Conservation (phyloP, 2,329 filamentous ascomycete genomes). For the Phialocephala sp. region DNA sequence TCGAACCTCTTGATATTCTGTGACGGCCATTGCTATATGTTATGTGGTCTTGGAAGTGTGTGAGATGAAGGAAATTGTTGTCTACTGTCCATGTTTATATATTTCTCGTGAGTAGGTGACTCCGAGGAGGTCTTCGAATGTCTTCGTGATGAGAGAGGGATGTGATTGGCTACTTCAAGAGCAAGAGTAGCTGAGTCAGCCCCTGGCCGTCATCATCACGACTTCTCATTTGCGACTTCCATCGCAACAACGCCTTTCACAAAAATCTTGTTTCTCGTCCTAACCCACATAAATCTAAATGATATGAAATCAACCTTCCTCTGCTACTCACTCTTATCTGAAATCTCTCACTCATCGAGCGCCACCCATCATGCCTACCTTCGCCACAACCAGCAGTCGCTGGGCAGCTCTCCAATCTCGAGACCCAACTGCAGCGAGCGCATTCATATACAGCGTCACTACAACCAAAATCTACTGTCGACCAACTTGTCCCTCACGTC, state of each 20-base stretch:
- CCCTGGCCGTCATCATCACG: neutral
- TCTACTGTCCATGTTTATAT: neutral
- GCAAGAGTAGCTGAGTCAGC: constrained; percentile 28
- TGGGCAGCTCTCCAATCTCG: constrained; percentile 42
- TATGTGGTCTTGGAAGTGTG: neutral
- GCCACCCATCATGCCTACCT: constrained; percentile 22
- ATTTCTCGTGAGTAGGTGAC: neutral
- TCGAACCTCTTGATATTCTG: constrained; percentile 36
- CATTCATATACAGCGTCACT: constrained; percentile 56
- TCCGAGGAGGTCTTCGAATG: neutral
- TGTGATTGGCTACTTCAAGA: constrained; percentile 35
- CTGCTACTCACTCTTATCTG: neutral
- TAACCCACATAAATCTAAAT: neutral
- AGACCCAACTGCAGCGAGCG: constrained; percentile 45
- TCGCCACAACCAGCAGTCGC: constrained; percentile 31
- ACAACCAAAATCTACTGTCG: constrained; percentile 62
- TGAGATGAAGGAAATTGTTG: neutral
- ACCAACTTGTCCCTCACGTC: constrained; percentile 63
- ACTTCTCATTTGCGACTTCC: constrained; percentile 25
- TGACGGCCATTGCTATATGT: constrained; percentile 29
- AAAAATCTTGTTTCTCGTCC: neutral
- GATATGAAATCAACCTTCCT: neutral
- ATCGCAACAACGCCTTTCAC: constrained; percentile 20
- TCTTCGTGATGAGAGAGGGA: neutral
- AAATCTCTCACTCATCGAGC: neutral